phyloP scores from a whole-genome alignment of 2,329 filamentous ascomycete genomes.

The Gnomoniopsis smithogilvyi region DNA sequence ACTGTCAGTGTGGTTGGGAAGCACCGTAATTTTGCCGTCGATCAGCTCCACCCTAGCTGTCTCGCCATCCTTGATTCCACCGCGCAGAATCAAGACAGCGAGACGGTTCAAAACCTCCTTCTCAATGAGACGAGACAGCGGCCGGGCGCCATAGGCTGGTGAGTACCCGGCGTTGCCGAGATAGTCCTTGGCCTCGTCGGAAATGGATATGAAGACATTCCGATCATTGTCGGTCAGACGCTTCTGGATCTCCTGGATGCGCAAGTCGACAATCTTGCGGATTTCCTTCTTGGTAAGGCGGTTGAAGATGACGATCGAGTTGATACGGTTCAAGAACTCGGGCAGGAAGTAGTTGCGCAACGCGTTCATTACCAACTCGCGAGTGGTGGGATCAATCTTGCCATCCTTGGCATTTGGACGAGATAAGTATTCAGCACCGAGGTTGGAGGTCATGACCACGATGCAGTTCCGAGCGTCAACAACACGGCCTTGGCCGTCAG shows the following conservation, averaged over 20 bases:
- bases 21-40: conserved; percentile 74
- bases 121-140: conserved; percentile 86
- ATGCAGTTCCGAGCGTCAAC: conserved; percentile 98
- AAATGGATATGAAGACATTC: conserved; percentile 80
- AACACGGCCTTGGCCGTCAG: conserved; percentile 91
- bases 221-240: conserved; percentile 81
- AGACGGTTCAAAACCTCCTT: conserved; percentile 94
- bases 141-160: conserved; percentile 89
- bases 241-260: conserved; percentile 84
- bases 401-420: conserved; percentile 76
- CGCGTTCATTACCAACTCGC: conserved; percentile 85
- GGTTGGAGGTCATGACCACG: conserved; percentile 97
- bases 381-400: conserved; percentile 79
- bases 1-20: conserved; percentile 74
- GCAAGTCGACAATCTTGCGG: conserved; percentile 90
- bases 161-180: conserved; percentile 90
- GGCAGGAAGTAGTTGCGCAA: conserved; percentile 96
- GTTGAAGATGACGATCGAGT: conserved; percentile 96
- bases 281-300: conserved; percentile 87
- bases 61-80: conserved; percentile 83
- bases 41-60: conserved; percentile 73
- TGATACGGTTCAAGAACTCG: conserved; percentile 98
- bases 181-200: conserved; percentile 86
- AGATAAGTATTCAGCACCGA: conserved; percentile 90
- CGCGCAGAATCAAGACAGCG: conserved; percentile 85